Conservation (phyloP, 495 filamentous ascomycete species). For the Penicillium goetzii region DNA sequence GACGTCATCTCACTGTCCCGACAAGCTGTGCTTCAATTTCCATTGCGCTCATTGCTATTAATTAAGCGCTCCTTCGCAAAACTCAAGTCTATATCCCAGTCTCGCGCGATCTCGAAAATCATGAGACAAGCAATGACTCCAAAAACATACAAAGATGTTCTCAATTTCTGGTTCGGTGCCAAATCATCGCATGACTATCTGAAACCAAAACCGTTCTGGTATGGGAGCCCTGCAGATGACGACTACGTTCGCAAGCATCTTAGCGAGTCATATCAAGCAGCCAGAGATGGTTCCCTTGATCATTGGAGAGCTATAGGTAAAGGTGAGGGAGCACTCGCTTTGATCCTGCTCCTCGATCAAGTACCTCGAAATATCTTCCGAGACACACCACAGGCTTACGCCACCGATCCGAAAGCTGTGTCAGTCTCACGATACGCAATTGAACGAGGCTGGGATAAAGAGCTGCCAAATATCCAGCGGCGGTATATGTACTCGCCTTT, state of each 20-base stretch:
- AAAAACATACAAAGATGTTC: not conserved
- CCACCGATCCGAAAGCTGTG: not conserved
- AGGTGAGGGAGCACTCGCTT: not conserved
- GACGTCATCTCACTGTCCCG: not conserved
- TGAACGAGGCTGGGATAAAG: not conserved
- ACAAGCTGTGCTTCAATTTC: not conserved
- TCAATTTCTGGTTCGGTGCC: not conserved
- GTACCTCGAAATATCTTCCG: not conserved
- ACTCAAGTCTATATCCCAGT: not conserved
- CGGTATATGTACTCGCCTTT: not conserved
- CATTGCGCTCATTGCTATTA: not conserved
- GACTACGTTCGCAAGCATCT: not conserved
- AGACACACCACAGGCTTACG: not conserved
- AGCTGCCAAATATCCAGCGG: not conserved
- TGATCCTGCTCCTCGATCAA: not conserved
- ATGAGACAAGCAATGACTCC: not conserved
- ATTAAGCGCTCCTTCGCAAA: too few species aligned
- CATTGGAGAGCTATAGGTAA: not conserved
- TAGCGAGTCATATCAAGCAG: not conserved
- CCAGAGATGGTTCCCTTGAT: not conserved
- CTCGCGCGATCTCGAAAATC: not conserved
- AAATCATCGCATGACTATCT: not conserved
- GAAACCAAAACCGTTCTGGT: not conserved
- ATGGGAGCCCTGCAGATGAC: not conserved
- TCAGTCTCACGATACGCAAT: not conserved